These are phyloP conservation scores for Gastrodia elata DNA, from an alignment of 106 monocot genomes.

Conservation along the genomic window DNA sequence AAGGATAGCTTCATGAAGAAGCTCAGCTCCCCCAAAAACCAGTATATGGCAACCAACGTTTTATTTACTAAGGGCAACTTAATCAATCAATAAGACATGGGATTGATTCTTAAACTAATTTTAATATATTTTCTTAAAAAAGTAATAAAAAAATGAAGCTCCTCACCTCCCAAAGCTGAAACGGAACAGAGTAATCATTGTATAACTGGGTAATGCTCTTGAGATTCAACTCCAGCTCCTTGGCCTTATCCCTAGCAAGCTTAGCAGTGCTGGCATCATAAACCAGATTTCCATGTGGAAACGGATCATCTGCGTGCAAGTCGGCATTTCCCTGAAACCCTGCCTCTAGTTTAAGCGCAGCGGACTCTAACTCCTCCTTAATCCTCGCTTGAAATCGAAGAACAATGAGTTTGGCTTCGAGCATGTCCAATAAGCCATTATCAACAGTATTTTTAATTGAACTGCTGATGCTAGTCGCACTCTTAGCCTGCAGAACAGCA, in stretches of 20 bases:
- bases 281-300: slow-evolving; percentile 21
- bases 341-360: slow-evolving; percentile 48
- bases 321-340: slow-evolving; percentile 16
- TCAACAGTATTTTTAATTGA: slow-evolving; percentile 35
- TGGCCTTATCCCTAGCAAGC: slow-evolving; percentile 61
- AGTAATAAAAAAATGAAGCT: slow-evolving; percentile 1
- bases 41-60: too few species aligned
- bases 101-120: neutral
- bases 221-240: slow-evolving; percentile 64
- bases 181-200: slow-evolving; percentile 96
- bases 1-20: too few species aligned
- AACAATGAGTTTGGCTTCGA: slow-evolving; percentile 90
- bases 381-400: slow-evolving; percentile 89
- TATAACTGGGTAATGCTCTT: slow-evolving; percentile 96
- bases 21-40: too few species aligned
- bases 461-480: slow-evolving; percentile 29
- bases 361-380: slow-evolving; percentile 58
- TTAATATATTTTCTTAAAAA: neutral
- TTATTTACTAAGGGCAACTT: too few species aligned
- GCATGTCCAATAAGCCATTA: slow-evolving; percentile 73
- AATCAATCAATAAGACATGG: too few species aligned
- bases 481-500: slow-evolving; percentile 94
- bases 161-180: slow-evolving; percentile 92
- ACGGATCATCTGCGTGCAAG: slow-evolving; percentile 29
- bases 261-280: slow-evolving; percentile 32